Percentiles rank a stretch among this genome's conserved stretches.
These are phyloP conservation scores for Anacardium occidentale DNA, from an alignment of 345 rosid species.

Conservation along the genomic window DNA sequence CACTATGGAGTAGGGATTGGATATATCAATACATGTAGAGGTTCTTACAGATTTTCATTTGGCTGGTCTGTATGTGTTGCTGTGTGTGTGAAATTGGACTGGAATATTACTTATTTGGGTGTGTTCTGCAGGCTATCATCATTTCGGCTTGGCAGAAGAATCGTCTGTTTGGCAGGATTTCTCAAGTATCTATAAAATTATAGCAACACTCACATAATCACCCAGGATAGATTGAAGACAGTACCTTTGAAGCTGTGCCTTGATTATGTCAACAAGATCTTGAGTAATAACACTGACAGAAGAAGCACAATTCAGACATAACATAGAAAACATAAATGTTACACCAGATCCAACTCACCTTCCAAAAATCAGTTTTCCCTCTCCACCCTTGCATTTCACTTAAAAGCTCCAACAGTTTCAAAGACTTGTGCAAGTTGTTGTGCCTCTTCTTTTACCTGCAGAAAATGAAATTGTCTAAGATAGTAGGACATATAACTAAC, in stretches of 20 bases:
- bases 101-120: no score
- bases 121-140: no score
- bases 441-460: slow-evolving; percentile 94
- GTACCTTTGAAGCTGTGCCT: slow-evolving; percentile 91
- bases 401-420: slow-evolving; percentile 89
- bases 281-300: slow-evolving; percentile 83
- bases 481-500: no score
- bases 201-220: not conserved
- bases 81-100: no score
- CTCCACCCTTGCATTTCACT: slow-evolving; percentile 95
- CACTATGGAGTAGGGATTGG: no score
- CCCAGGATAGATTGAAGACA: not conserved
- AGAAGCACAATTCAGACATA: slow-evolving; percentile 18
- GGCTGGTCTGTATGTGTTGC: no score
- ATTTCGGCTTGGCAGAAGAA: no score
- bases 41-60: no score
- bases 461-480: slow-evolving; percentile 17
- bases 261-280: slow-evolving; percentile 88
- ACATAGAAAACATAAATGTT: not conserved
- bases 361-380: slow-evolving; percentile 88
- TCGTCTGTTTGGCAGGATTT: no score
- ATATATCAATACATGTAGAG: no score
- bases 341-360: slow-evolving; percentile 45
- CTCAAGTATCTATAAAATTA: no score
- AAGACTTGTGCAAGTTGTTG: slow-evolving; percentile 70